Conservation (phyloP, 2,329 filamentous ascomycete genomes). For the Ceratocystis smalleyi region DNA sequence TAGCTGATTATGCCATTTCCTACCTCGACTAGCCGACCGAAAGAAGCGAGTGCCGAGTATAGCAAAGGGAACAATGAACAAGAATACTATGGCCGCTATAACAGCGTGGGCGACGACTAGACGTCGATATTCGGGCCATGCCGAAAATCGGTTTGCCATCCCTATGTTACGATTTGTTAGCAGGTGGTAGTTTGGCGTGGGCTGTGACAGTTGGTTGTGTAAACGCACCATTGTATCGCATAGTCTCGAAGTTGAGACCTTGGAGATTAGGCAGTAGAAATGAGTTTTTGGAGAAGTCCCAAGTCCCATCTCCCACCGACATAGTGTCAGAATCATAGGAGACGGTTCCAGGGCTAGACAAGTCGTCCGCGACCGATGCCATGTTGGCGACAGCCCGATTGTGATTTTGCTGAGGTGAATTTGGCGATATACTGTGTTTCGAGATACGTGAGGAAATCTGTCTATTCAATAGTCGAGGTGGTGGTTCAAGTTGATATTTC, state of each 20-base stretch:
- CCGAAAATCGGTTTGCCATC: constrained; percentile 68
- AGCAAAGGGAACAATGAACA: constrained; percentile 57
- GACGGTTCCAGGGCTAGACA: constrained; percentile 56
- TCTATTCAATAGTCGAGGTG: neutral
- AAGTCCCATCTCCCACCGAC: constrained; percentile 67
- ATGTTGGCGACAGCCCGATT: constrained; percentile 34
- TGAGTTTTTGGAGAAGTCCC: constrained; percentile 61
- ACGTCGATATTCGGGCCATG: constrained; percentile 51
- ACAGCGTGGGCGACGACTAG: constrained; percentile 58
- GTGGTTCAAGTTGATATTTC: neutral
- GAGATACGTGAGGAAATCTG: neutral
- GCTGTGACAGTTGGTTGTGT: neutral
- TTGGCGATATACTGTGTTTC: neutral
- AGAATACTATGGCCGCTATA: constrained; percentile 56
- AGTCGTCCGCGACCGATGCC: constrained; percentile 42
- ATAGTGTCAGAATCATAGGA: constrained; percentile 60
- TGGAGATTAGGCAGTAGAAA: constrained; percentile 65
- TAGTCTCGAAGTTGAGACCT: constrained; percentile 64
- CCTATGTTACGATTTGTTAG: constrained; percentile 31
- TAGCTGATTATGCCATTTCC: constrained; percentile 58
- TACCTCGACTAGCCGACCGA: constrained; percentile 42
- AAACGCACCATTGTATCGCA: constrained; percentile 62
- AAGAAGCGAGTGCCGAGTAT: constrained; percentile 62
- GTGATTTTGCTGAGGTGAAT: neutral
- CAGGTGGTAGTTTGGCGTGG: too few relatives aligned